These are phyloP conservation scores for Cruciata laevipes DNA, from an alignment of 257 asterid genomes.

Conservation along the genomic window DNA sequence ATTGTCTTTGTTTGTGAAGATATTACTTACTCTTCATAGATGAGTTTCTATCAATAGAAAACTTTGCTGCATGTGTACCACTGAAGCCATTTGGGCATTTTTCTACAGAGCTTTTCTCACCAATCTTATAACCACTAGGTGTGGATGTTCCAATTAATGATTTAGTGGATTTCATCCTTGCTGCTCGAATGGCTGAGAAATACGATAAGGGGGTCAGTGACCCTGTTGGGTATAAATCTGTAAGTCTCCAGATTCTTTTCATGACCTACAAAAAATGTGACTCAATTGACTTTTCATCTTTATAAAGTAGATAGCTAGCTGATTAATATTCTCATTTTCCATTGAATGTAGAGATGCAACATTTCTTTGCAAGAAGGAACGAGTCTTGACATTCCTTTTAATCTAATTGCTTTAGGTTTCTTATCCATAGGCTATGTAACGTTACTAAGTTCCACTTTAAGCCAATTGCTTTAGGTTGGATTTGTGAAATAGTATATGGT, in stretches of 20 bases:
- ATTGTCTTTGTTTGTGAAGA: background rate
- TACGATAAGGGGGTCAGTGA: constrained; percentile 38
- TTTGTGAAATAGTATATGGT: background rate
- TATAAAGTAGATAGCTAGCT: background rate
- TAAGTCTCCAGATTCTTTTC: constrained; percentile 38
- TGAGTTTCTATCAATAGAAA: background rate
- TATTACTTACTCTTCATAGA: background rate
- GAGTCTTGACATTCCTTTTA: background rate
- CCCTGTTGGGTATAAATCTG: constrained; percentile 33
- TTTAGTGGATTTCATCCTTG: constrained; percentile 72
- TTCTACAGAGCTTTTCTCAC: background rate
- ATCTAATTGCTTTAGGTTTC: background rate
- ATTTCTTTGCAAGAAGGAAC: background rate
- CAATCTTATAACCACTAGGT: constrained; percentile 42
- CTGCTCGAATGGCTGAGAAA: constrained; percentile 69
- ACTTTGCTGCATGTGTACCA: background rate
- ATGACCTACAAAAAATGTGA: background rate
- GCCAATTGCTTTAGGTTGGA: background rate
- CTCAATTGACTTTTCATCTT: background rate
- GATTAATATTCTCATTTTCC: background rate
- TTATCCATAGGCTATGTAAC: background rate
- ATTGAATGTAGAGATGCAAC: background rate
- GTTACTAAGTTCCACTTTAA: background rate
- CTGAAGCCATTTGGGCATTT: background rate
- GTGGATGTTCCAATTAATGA: constrained; percentile 51